Percentiles rank a stretch among this genome's conserved stretches.
Evolutionary conservation across 306 rosid genomes (phyloP).

Genomic region (Cicer cuneatum): DNA sequence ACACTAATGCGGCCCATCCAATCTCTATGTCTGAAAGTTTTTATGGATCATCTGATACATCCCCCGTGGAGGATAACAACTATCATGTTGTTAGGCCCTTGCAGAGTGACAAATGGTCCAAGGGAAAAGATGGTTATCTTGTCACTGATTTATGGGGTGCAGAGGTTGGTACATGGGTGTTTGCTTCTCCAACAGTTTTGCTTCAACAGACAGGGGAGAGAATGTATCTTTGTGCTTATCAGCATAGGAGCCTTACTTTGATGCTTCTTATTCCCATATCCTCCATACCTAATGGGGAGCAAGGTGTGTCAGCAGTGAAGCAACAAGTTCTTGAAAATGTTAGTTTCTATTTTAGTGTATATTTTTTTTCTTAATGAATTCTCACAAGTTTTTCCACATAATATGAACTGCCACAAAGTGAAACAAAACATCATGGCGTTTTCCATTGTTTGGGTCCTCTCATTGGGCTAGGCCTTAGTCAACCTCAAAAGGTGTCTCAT

Average conservation of each 20-base stretch:
- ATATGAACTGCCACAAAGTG: slow-evolving; percentile 27
- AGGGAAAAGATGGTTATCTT: slow-evolving; percentile 91
- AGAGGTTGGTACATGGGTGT: slow-evolving; percentile 65
- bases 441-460: slow-evolving; percentile 7
- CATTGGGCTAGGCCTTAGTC: background rate
- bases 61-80: slow-evolving; percentile 54
- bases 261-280: slow-evolving; percentile 80
- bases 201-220: slow-evolving; percentile 74
- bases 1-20: slow-evolving; percentile 56
- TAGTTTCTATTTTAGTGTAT: slow-evolving; percentile 48
- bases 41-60: slow-evolving; percentile 54
- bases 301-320: slow-evolving; percentile 69
- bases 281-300: slow-evolving; percentile 78
- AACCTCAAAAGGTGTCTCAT: slow-evolving; percentile 12
- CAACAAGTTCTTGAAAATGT: slow-evolving; percentile 90
- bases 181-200: slow-evolving; percentile 78
- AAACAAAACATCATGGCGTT: background rate
- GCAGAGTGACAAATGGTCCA: slow-evolving; percentile 84
- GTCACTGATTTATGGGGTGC: slow-evolving; percentile 95
- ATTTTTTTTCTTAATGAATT: slow-evolving; percentile 28
- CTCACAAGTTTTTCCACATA: background rate
- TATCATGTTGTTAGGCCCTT: slow-evolving; percentile 74
- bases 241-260: slow-evolving; percentile 85
- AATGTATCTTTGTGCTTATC: slow-evolving; percentile 88
- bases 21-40: slow-evolving; percentile 62